Conservation (phyloP, 1,139 yeast genomes). For the Yamadazyma friedrichii region DNA sequence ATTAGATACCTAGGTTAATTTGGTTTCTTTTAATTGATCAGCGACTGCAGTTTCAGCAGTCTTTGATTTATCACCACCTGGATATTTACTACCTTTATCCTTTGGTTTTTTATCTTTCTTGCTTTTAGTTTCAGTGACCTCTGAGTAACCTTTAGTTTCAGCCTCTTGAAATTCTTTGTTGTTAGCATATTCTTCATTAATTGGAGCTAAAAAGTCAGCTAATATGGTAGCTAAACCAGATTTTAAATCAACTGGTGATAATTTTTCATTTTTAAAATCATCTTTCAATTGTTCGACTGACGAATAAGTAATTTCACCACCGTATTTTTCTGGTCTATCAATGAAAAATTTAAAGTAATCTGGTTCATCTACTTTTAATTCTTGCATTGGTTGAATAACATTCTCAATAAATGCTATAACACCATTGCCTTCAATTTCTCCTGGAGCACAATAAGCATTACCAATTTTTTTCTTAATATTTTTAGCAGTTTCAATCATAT, state of each 20-base stretch:
- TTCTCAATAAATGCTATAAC: constrained; percentile 79
- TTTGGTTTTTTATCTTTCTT: constrained; percentile 71
- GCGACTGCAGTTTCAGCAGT: constrained; percentile 16
- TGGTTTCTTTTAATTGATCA: constrained; percentile 18
- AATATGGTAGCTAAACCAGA: constrained; percentile 86
- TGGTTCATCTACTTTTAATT: constrained; percentile 56
- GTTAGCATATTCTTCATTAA: constrained; percentile 64
- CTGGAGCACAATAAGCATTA: constrained; percentile 95
- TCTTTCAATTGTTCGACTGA: constrained; percentile 68
- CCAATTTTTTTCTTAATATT: constrained; percentile 84
- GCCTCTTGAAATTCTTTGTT: constrained; percentile 75
- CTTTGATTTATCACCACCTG: constrained; percentile 46
- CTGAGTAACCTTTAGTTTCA: constrained; percentile 81
- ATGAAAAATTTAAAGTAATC: constrained; percentile 64
- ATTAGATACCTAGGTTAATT: constrained; percentile 15
- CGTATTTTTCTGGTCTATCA: constrained; percentile 94
- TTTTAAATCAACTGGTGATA: constrained; percentile 93
- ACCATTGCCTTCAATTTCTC: constrained; percentile 89
- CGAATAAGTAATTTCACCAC: constrained; percentile 80
- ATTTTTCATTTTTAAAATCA: constrained; percentile 68
- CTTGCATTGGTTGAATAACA: constrained; percentile 85
- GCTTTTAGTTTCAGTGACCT: constrained; percentile 54
- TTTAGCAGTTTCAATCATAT: constrained; percentile 85
- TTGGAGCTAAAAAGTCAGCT: constrained; percentile 77
- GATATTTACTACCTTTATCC: constrained; percentile 83